Evolutionary conservation across 2,329 filamentous ascomycete species (phyloP).

Genomic region (Sarocladium brachiariae): DNA sequence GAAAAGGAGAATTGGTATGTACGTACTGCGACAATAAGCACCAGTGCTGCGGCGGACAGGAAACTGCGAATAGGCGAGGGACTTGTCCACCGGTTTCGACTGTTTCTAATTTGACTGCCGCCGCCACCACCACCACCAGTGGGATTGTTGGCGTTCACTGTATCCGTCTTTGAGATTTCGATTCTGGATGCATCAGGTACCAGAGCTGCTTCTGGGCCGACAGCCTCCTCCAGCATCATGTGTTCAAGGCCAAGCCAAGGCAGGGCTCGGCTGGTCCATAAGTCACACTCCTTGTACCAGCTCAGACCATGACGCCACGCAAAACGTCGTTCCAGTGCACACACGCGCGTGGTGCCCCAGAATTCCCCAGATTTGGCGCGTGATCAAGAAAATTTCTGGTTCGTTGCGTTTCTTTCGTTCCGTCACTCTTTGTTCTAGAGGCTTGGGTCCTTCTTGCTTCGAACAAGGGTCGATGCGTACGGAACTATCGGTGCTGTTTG

Average conservation of each 20-base stretch:
- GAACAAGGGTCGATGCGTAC: neutral
- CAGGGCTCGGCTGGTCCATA: neutral
- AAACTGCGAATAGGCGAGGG: neutral
- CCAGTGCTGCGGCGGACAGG: conserved; percentile 7
- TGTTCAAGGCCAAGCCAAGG: neutral
- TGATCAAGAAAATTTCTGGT: no score
- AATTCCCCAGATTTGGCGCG: neutral
- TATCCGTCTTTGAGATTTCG: neutral
- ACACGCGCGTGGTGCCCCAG: neutral
- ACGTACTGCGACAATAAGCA: conserved; percentile 12
- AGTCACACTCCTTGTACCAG: neutral
- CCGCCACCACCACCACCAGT: neutral
- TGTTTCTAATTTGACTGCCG: neutral
- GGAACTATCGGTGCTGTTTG: neutral
- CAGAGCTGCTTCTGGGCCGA: neutral
- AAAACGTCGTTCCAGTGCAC: neutral
- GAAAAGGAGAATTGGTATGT: neutral
- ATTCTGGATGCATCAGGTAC: neutral
- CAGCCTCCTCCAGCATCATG: neutral
- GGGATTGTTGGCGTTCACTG: no score
- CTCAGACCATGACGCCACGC: conserved; percentile 6
- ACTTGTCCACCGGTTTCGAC: neutral
- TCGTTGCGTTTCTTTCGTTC: neutral
- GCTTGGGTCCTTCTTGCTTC: neutral
- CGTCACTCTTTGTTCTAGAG: neutral